Evolutionary conservation across 2,329 filamentous ascomycete species (phyloP).

Genomic region (Arachnomyces sp.): DNA sequence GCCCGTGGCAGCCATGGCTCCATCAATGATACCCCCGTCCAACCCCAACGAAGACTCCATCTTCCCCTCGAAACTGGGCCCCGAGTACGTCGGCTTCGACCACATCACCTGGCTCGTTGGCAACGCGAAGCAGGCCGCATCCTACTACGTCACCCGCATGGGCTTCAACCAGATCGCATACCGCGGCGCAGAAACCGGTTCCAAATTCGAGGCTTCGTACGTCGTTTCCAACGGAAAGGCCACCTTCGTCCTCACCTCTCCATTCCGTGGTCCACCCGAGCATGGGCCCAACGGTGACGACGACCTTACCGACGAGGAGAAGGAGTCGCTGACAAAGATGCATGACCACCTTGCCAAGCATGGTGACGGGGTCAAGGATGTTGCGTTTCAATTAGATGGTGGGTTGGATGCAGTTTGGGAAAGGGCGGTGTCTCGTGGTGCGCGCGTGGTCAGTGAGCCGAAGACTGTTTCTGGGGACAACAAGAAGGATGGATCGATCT

Average conservation of each 20-base stretch:
- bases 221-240: slow-evolving; percentile 69
- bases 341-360: slow-evolving; percentile 72
- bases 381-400: slow-evolving; percentile 74
- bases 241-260: slow-evolving; percentile 76
- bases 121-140: slow-evolving; percentile 84
- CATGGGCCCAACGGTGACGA: slow-evolving; percentile 49
- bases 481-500: slow-evolving; percentile 46
- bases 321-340: slow-evolving; percentile 57
- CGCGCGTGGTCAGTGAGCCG: slow-evolving; percentile 56
- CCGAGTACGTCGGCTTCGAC: slow-evolving; percentile 56
- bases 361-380: slow-evolving; percentile 85
- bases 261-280: slow-evolving; percentile 51
- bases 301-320: slow-evolving; percentile 53
- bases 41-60: slow-evolving; percentile 8
- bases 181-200: slow-evolving; percentile 76
- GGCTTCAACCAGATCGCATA: slow-evolving; percentile 75
- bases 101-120: slow-evolving; percentile 90
- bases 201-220: slow-evolving; percentile 67
- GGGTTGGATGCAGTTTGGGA: slow-evolving; percentile 66
- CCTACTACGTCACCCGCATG: slow-evolving; percentile 75
- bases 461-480: slow-evolving; percentile 43
- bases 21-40: not conserved
- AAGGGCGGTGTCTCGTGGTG: slow-evolving; percentile 60
- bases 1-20: too few species aligned
- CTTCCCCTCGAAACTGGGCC: slow-evolving; percentile 16